phyloP scores from a whole-genome alignment of 768 basidiomycete genomes.

The Tylopilus rubrobrunneus region DNA sequence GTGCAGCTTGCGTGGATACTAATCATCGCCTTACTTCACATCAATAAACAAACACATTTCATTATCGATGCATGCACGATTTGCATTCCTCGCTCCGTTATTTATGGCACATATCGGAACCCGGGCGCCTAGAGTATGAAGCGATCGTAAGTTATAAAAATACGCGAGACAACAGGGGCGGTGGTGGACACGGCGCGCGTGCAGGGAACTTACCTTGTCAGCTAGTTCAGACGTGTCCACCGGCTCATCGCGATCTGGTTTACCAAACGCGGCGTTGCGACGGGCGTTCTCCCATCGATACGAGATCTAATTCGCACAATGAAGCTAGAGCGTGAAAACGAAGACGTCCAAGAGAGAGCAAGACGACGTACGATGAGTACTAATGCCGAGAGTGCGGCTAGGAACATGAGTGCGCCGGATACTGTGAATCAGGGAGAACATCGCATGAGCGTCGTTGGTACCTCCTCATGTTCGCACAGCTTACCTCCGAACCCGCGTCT shows the following conservation, averaged over 20 bases:
- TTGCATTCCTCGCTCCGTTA: too few relatives aligned
- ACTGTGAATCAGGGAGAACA: slow-evolving; percentile 1
- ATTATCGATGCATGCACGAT: too few relatives aligned
- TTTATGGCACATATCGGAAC: slow-evolving; percentile 50
- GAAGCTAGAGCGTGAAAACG: too few relatives aligned
- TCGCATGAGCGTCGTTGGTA: not conserved
- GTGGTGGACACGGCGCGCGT: too few relatives aligned
- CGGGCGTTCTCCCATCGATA: slow-evolving; percentile 60
- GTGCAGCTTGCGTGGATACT: too few relatives aligned
- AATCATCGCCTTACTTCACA: too few relatives aligned
- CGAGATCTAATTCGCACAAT: slow-evolving; percentile 40
- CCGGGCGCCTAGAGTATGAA: slow-evolving; percentile 43
- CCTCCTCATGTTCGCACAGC: not conserved
- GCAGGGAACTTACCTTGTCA: slow-evolving; percentile 37
- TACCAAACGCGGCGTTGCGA: slow-evolving; percentile 52
- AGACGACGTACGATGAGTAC: slow-evolving; percentile 15
- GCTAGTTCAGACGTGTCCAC: slow-evolving; percentile 65
- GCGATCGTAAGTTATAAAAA: not conserved
- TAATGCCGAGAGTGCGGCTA: slow-evolving; percentile 17
- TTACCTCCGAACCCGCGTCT: slow-evolving; percentile 5
- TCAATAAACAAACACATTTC: too few relatives aligned
- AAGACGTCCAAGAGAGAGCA: not conserved
- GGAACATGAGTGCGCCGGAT: slow-evolving; percentile 24
- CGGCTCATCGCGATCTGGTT: slow-evolving; percentile 40
- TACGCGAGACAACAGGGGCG: not conserved